Base-by-base conservation (phyloP, 208 protist genomes). In the Tritrichomonas musculus region DNA sequence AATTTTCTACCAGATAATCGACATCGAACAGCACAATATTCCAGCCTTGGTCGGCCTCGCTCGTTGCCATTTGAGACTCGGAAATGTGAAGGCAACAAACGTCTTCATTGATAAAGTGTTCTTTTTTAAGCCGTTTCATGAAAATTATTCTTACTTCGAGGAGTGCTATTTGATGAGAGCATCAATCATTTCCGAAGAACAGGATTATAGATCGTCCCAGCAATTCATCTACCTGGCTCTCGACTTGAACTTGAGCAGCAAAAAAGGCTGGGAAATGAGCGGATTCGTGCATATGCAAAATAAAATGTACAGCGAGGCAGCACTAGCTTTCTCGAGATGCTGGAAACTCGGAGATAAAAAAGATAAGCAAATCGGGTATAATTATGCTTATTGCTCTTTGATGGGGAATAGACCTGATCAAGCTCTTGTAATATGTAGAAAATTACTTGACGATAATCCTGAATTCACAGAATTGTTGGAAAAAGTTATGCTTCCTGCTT, bases 141-240 rank as follows among this genome's bases (percentile, higher is more conserved):
- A 88, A 20, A 57, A 44, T 11, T 49, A 57, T 57, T 53, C 47
- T 9, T 88, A 53, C 47, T 88, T 88, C 30, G 77, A 53, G n/a
- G 77, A 88, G 57, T 41, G 47, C 39, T 88, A 88, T 88, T 57
- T 88, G n/a, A 88, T 88, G 14, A 47, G 20, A 14, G 77, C 77
- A 36, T n/a, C 9, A 17, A 36, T 50, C 27, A 57, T 57, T 27
- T 33, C 13, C 22, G 1, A n/a, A 27, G 44, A 44, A 39, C n/a
- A n/a, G 20, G 39, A 53, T 11, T 88, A 41, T 39, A 3, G n/a
- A 0, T 39, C 27, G 1, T 41, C 77, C 33, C 44, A 88, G 39
- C 77, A 88, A 39, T 13, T 44, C 39, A 33, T 49, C n/a, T 60
- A 8, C 20, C 9, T 88, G 9, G 77, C 77, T 27, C 8, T 88